A percentile compares a stretch with the other conserved stretches of the same genome.
phyloP scores from a whole-genome alignment of 495 filamentous ascomycete species.

The Xylaria venustula region DNA sequence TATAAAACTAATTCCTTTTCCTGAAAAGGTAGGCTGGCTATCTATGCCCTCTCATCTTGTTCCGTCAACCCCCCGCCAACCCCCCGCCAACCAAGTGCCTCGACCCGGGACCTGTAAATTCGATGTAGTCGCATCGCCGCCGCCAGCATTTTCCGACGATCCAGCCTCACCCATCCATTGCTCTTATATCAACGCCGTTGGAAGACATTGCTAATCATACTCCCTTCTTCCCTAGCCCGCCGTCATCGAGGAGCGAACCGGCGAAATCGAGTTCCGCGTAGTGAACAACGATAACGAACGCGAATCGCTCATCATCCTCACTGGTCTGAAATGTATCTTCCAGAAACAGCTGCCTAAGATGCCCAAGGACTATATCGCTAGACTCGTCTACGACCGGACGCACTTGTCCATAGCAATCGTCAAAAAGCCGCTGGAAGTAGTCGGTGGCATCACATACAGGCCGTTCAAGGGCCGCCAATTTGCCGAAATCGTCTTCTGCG shows the following conservation, averaged over 20 bases:
- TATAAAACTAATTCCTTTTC: slow-evolving; percentile 66
- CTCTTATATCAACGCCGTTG: not conserved
- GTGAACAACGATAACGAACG: slow-evolving; percentile 92
- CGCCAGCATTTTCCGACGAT: not conserved
- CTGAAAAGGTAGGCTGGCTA: slow-evolving; percentile 64
- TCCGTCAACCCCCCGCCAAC: too few relatives aligned
- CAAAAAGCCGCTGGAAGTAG: slow-evolving; percentile 91
- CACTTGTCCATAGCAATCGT: slow-evolving; percentile 96
- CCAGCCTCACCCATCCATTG: not conserved
- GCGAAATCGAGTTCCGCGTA: slow-evolving; percentile 95
- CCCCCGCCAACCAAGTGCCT: too few relatives aligned
- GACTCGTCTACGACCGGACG: slow-evolving; percentile 94
- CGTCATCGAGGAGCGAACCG: slow-evolving; percentile 88
- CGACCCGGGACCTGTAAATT: too few relatives aligned
- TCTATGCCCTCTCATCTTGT: not conserved
- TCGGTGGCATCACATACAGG: slow-evolving; percentile 94
- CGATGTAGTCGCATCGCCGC: too few relatives aligned
- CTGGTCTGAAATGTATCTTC: slow-evolving; percentile 95
- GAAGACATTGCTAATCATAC: not conserved
- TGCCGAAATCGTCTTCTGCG: slow-evolving; percentile 98
- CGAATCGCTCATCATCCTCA: slow-evolving; percentile 91
- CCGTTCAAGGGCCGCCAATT: slow-evolving; percentile 92
- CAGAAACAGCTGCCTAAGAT: slow-evolving; percentile 98
- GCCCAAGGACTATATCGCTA: slow-evolving; percentile 98
- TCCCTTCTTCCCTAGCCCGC: slow-evolving; percentile 58